Evolutionary conservation across 352 stramenopile genomes (phyloP).

Genomic region (Peronospora belbahrii): DNA sequence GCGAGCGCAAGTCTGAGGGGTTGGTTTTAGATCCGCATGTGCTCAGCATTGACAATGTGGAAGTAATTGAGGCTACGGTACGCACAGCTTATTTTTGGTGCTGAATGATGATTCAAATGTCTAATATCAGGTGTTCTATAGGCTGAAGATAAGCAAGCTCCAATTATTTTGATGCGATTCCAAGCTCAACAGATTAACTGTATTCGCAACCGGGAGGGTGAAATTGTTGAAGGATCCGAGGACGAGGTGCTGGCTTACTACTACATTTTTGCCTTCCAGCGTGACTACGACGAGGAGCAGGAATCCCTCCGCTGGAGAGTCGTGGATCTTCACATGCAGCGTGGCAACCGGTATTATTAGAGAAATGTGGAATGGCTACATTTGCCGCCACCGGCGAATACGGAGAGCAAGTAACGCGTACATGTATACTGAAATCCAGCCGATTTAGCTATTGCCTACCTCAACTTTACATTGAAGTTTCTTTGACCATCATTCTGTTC

Average conservation of each 20-base stretch:
- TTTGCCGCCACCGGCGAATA: background rate
- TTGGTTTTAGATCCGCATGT: slow-evolving; percentile 92
- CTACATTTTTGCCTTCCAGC: slow-evolving; percentile 97
- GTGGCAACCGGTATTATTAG: slow-evolving; percentile 75
- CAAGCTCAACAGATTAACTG: slow-evolving; percentile 99
- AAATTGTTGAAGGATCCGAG: slow-evolving; percentile 94
- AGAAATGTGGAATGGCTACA: slow-evolving; percentile 13
- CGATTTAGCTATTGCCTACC: slow-evolving; percentile 15
- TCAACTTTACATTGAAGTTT: slow-evolving; percentile 21
- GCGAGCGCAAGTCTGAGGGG: slow-evolving; percentile 91
- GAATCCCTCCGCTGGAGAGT: slow-evolving; percentile 80
- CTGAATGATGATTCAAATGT: background rate
- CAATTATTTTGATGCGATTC: slow-evolving; percentile 95
- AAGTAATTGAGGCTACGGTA: slow-evolving; percentile 92
- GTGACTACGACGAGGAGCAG: slow-evolving; percentile 94
- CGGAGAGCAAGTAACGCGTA: slow-evolving; percentile 6
- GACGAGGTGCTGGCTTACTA: slow-evolving; percentile 96
- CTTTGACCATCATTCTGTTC: slow-evolving; percentile 29
- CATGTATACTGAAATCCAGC: slow-evolving; percentile 3
- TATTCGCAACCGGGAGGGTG: slow-evolving; percentile 93
- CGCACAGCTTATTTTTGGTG: background rate
- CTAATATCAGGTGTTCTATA: slow-evolving; percentile 17
- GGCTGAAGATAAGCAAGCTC: slow-evolving; percentile 87
- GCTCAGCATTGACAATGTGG: slow-evolving; percentile 94
- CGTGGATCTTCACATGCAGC: slow-evolving; percentile 84